Evolutionary conservation across 78 protist genomes (phyloP).

Genomic region (Protostelium mycophagum): DNA sequence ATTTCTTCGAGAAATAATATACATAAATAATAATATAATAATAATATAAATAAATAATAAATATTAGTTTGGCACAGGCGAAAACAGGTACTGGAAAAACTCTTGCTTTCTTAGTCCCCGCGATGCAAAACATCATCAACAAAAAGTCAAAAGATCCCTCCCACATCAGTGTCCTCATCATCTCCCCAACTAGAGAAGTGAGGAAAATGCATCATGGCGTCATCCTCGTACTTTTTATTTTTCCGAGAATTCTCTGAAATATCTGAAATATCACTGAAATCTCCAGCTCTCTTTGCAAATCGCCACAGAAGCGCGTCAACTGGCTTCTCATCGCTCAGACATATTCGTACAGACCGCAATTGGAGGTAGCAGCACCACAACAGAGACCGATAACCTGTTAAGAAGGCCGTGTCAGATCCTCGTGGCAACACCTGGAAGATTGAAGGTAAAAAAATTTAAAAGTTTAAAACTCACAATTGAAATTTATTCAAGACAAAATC

Average conservation of each 20-base stretch:
- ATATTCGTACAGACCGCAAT: neutral
- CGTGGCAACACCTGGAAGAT: neutral
- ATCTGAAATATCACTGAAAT: too few relatives aligned
- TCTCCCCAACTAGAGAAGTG: constrained; percentile 86
- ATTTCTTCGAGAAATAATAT: too few relatives aligned
- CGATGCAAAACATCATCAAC: constrained; percentile 32
- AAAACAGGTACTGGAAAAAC: constrained; percentile 96
- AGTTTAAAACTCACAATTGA: too few relatives aligned
- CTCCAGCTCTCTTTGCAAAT: neutral
- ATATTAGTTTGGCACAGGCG: constrained; percentile 83
- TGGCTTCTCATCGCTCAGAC: neutral
- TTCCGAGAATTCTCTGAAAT: too few relatives aligned
- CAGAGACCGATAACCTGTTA: neutral
- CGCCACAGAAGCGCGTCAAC: neutral
- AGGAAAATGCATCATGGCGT: constrained; percentile 67
- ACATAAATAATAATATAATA: too few relatives aligned
- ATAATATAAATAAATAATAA: too few relatives aligned
- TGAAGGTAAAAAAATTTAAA: too few relatives aligned
- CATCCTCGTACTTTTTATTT: neutral
- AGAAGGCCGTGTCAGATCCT: neutral
- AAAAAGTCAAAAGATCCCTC: neutral
- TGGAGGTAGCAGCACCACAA: neutral
- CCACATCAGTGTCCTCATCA: constrained; percentile 55
- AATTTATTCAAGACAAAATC: too few relatives aligned
- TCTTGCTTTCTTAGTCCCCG: constrained; percentile 76